These are phyloP conservation scores for Acacia pycnantha DNA, from an alignment of 331 rosid genomes.

Conservation along the genomic window DNA sequence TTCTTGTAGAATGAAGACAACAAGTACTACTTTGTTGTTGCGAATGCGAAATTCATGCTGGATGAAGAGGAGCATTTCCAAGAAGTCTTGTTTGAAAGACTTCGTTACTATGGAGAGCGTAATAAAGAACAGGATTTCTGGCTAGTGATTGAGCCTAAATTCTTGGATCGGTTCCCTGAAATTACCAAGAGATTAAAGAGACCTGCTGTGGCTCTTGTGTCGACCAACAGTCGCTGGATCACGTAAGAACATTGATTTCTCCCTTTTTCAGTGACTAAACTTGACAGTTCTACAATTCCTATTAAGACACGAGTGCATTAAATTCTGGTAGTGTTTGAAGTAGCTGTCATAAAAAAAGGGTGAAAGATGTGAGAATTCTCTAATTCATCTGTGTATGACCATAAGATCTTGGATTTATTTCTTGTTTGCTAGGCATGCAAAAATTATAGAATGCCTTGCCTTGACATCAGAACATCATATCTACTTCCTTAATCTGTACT, in stretches of 20 bases:
- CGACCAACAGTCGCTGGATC: constrained; percentile 94
- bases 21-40: constrained; percentile 77
- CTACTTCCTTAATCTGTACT: not conserved
- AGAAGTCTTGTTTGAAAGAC: constrained; percentile 77
- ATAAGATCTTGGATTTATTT: not conserved
- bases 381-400: not conserved
- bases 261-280: not conserved
- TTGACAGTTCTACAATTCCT: not conserved
- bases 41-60: constrained; percentile 96
- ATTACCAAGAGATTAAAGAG: constrained; percentile 71
- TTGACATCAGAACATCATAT: not conserved
- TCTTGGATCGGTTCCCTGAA: constrained; percentile 85
- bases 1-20: constrained; percentile 45
- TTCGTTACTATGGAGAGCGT: constrained; percentile 60
- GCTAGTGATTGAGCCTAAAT: constrained; percentile 95
- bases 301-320: not conserved
- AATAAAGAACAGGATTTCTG: constrained; percentile 84
- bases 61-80: constrained; percentile 98
- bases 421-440: not conserved
- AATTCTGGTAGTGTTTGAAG: not conserved
- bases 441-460: not conserved
- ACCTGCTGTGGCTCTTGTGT: constrained; percentile 96
- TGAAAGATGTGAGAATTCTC: not conserved
- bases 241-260: constrained; percentile 47
- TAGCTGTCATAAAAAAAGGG: not conserved